Evolutionary conservation across 2,329 filamentous ascomycete species (phyloP).

Genomic region (Colletotrichum tabaci): DNA sequence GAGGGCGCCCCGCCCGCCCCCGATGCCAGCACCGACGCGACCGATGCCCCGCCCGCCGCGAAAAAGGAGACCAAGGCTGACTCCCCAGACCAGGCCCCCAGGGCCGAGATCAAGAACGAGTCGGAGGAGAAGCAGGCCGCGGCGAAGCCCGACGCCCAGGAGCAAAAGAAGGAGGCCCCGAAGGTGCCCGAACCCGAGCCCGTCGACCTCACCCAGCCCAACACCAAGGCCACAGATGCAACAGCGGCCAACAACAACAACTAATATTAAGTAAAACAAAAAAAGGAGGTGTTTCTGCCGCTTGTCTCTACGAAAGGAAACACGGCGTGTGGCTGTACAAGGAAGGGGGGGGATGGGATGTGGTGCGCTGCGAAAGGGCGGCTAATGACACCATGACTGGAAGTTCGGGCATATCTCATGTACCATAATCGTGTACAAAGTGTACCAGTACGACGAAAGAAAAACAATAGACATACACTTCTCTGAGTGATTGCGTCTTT

Average conservation of each 20-base stretch:
- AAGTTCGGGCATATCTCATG: slow-evolving; percentile 34
- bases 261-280: slow-evolving; percentile 3
- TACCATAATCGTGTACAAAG: slow-evolving; percentile 42
- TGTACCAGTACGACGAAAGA: slow-evolving; percentile 30
- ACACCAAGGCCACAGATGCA: slow-evolving; percentile 50
- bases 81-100: slow-evolving; percentile 9
- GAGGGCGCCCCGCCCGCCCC: slow-evolving; percentile 50
- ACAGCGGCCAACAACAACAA: slow-evolving; percentile 51
- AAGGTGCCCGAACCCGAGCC: slow-evolving; percentile 30
- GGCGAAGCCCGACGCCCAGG: slow-evolving; percentile 33
- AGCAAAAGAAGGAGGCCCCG: slow-evolving; percentile 35
- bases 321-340: not conserved
- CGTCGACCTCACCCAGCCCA: slow-evolving; percentile 41
- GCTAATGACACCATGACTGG: slow-evolving; percentile 41
- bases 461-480: slow-evolving; percentile 39
- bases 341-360: not conserved
- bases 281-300: not conserved
- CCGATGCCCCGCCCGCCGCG: slow-evolving; percentile 17
- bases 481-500: slow-evolving; percentile 2
- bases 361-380: slow-evolving; percentile 6
- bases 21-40: slow-evolving; percentile 44
- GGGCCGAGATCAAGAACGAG: slow-evolving; percentile 23
- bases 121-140: slow-evolving; percentile 38
- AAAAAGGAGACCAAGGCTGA: slow-evolving; percentile 27
- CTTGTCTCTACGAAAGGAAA: not conserved